Evolutionary conservation across 352 stramenopile species (phyloP), one percentile per base, ranked within the genome.

Genomic region (Phytopythium cucurbitacearum): DNA sequence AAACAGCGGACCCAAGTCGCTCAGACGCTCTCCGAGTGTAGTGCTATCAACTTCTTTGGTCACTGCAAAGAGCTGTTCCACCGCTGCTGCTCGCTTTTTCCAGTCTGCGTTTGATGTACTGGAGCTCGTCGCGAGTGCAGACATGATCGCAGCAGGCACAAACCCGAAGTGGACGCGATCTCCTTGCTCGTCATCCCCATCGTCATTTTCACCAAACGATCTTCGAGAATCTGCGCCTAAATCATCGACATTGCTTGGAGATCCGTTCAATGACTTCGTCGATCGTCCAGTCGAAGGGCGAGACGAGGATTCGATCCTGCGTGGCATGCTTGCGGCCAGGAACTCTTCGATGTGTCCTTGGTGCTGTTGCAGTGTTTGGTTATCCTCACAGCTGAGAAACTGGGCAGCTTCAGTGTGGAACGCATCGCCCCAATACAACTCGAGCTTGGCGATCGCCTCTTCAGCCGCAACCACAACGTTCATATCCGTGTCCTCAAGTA

Each of bases 61-160:
- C 0, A 62, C 44, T 2, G 58, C 54, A 32, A 74, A 85, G 1
- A 91, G 56, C 43, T 83, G 69, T 51, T 89, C 76, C 7, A 87
- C 76, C 4, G 78, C 78, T 12, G 58, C 58, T 4, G 78, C 67
- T 3, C 80, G 65, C 33, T 74, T 80, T 60, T 89, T 91, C 80
- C 80, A 91, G 40, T 88, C 76, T 7, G 76, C 65, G 40, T 91
- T 89, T 12, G 76, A 86, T 45, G 84, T 87, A 36, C 70, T 79
- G 4, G 60, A 64, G 43, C 57, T 73, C 0, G 33, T 60, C 9
- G 55, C 51, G 13, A 89, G 51, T 11, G 55, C 57, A 0, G 62
- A 59, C n/a, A 87, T 48, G 15, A 84, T 59, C 3, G 74, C 67
- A 21, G n/a, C 28, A 7, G 60, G 48, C 9, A 89, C 51, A 15